Evolutionary conservation across 208 protist genomes (phyloP), one percentile per base, ranked within the genome.

Genomic region (Porcisia deanei): DNA sequence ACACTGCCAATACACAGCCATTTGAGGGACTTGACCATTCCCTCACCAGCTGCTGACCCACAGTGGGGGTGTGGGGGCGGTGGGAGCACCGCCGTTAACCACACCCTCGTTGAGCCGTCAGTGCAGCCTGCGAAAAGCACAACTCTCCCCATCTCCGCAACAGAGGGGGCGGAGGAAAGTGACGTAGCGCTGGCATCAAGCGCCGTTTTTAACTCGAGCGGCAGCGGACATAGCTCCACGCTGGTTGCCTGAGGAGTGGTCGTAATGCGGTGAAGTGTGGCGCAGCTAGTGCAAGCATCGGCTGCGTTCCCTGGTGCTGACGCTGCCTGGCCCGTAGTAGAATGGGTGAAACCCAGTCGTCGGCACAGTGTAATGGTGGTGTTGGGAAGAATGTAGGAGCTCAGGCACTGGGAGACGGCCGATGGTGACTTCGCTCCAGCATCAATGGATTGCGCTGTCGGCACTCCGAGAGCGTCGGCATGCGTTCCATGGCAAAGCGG

Each of bases 51-150:
- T 34, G 63, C 20, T 8, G 39, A 52, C 41, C 6, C 22, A 18
- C 63, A 10, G 22, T 22, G 41, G 25, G 41, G 34, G 41, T 34
- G 65, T 9, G 37, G 67, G 7, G 63, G 9, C 37, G 49, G 63
- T 0, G 61, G 20, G 63, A 30, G n/a, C 3, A 64, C 2, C 2
- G 68, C n/a, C 30, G 73, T 43, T 54, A 76, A 25, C 75, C 76
- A 78, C 37, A 85, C 39, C 20, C 70, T 73, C 2, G 76, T 73
- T 10, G 82, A 82, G 45, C 82, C 82, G 55, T 85, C 82, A 25
- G 67, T 76, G 70, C 76, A 85, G 74, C 77, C 77, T 37, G 75
- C 73, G 41, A 80, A 30, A 49, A 85, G 47, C 66, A 45, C 72
- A 14, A 85, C 68, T 18, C 72, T 41, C 61, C 66, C 43, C 69